A percentile compares a stretch with the other conserved stretches of the same genome.
Evolutionary conservation across 2,329 filamentous ascomycete genomes (phyloP).

Genomic region (Xylariales sp.): DNA sequence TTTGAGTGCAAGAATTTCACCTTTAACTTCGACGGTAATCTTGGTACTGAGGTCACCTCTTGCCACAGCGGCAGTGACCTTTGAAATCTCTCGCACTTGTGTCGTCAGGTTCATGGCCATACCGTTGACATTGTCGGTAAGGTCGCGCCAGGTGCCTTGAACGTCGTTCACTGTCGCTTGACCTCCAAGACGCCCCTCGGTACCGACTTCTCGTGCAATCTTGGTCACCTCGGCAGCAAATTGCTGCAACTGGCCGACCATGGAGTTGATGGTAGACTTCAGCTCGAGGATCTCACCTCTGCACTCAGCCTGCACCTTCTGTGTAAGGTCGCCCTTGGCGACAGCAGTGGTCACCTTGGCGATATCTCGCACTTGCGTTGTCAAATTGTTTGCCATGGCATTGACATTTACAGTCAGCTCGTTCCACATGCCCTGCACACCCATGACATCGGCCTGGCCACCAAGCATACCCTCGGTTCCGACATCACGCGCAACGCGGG

Average conservation of each 20-base stretch:
- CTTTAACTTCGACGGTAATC: conserved; percentile 88
- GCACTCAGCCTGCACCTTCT: conserved; percentile 92
- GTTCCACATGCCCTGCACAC: conserved; percentile 86
- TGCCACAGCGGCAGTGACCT: conserved; percentile 92
- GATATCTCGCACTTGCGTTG: conserved; percentile 90
- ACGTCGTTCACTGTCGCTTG: conserved; percentile 96
- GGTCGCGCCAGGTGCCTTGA: conserved; percentile 92
- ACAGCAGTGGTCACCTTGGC: conserved; percentile 74
- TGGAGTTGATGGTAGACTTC: conserved; percentile 98
- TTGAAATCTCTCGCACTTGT: conserved; percentile 95
- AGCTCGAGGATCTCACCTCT: conserved; percentile 90
- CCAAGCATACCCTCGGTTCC: conserved; percentile 80
- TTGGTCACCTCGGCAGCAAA: conserved; percentile 97
- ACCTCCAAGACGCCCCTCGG: conserved; percentile 87
- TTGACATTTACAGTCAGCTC: conserved; percentile 83
- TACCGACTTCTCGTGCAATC: conserved; percentile 93
- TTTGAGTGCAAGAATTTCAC: conserved; percentile 93
- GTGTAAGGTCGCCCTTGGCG: conserved; percentile 84
- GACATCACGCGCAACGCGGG: conserved; percentile 76
- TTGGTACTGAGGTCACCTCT: conserved; percentile 93
- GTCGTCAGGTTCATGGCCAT: conserved; percentile 97
- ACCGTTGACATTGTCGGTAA: conserved; percentile 94
- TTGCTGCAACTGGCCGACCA: conserved; percentile 96
- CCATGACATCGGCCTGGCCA: conserved; percentile 77
- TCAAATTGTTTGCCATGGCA: conserved; percentile 83